Base-by-base conservation (phyloP, 2,329 filamentous ascomycete genomes). In the Fusarium tjaetaba region DNA sequence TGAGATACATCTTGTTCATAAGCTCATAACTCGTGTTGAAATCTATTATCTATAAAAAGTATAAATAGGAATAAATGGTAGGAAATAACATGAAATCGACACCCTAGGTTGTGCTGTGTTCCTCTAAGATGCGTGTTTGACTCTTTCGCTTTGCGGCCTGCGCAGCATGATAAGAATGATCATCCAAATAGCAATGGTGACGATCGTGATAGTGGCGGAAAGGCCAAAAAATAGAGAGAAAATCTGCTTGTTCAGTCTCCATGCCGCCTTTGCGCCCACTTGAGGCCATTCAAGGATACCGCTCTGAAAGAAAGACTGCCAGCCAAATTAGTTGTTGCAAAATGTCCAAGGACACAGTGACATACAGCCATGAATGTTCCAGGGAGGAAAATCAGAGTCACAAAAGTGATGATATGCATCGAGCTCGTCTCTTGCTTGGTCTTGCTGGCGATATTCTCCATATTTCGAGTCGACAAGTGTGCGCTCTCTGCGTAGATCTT, bases 351-450 rank as follows among this genome's bases (percentile, higher is more conserved):
- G 13, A 11, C 3, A 42, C 4, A 34, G 18, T 14, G 11, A 36
- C 71, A 20, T 52, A 74, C 72, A n/a, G 72, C 71, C 41, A 74
- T 70, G n/a, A 74, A 74, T 7, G 72, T 74, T 3, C 52, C 68
- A 0, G 72, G 72, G 0, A 74, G 52, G 7, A 74, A 74, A 4
- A 74, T 62, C 2, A 74, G 59, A 13, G 72, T 72, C 14, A 74
- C 65, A 22, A 72, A 48, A 3, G 72, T 70, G 6, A 74, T 70
- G 7, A 74, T 48, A 11, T 74, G 71, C 68, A 74, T 74, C 3
- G 72, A 74, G 1, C 61, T 70, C 15, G 72, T 74, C 22, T 74
- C 71, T 24, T 38, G 56, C 22, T 75, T 74, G 0, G 72, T 75
- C 48, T 72, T 72, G 52, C 65, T 28, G 5, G 72, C 72, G 15